Evolutionary conservation across 345 rosid genomes (phyloP).

Genomic region (Eucalyptus tenuipes): DNA sequence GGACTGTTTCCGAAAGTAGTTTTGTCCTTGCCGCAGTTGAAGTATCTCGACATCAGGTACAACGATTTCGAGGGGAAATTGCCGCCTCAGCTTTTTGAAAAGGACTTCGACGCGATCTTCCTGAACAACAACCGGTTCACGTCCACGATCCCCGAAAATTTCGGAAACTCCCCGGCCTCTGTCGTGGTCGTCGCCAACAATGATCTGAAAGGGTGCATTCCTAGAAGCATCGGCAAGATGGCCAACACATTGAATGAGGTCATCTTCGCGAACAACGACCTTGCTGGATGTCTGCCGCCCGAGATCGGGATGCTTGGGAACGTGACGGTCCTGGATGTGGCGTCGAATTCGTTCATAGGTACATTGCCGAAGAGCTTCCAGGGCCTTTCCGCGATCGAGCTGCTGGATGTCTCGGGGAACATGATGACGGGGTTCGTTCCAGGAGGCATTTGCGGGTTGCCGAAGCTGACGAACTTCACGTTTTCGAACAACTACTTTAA

Average conservation of each 20-base stretch:
- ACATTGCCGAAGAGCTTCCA: conserved; percentile 19
- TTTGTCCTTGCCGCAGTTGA: conserved; percentile 26
- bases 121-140: conserved; percentile 51
- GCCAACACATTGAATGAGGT: conserved; percentile 36
- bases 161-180: conserved; percentile 45
- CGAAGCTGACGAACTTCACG: conserved; percentile 29
- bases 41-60: conserved; percentile 44
- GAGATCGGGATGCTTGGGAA: conserved; percentile 48
- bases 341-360: conserved; percentile 33
- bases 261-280: conserved; percentile 29
- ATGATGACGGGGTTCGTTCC: conserved; percentile 32
- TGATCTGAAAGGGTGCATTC: conserved; percentile 48
- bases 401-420: neutral
- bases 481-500: conserved; percentile 40
- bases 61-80: conserved; percentile 55
- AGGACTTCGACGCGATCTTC: conserved; percentile 53
- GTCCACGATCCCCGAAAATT: conserved; percentile 28
- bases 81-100: conserved; percentile 36
- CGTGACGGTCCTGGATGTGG: conserved; percentile 33
- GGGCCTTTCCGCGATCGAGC: neutral
- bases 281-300: conserved; percentile 48
- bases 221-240: conserved; percentile 46
- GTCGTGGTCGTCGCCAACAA: conserved; percentile 49
- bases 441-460: conserved; percentile 27
- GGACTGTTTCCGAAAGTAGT: conserved; percentile 36